phyloP scores from a whole-genome alignment of 371 early-diverging fungal species.

The Phascolomyces articulosus region DNA sequence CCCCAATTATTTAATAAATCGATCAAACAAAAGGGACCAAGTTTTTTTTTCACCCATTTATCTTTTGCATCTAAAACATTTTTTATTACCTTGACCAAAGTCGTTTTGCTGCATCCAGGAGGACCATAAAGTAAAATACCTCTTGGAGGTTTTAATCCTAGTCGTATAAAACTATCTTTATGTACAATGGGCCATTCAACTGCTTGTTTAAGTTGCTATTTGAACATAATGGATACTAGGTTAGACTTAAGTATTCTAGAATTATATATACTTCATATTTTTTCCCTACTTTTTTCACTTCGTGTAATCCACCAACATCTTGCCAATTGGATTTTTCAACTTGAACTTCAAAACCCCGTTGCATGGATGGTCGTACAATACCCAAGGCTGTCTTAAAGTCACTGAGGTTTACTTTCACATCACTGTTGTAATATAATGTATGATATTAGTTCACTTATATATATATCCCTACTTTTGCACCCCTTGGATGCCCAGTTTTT shows the following conservation, averaged over 20 bases:
- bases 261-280: too few species aligned
- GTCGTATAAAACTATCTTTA: conserved; percentile 67
- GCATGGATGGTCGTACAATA: conserved; percentile 64
- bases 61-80: too few species aligned
- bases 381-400: conserved; percentile 73
- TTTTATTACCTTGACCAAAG: conserved; percentile 84
- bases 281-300: conserved; percentile 90
- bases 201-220: conserved; percentile 80
- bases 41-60: too few species aligned
- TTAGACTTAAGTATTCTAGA: too few species aligned
- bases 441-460: too few species aligned
- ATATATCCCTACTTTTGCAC: too few species aligned
- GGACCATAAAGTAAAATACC: conserved; percentile 98
- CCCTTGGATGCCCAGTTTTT: too few species aligned
- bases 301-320: conserved; percentile 94
- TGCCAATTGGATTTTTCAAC: conserved; percentile 76
- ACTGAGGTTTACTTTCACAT: conserved; percentile 36
- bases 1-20: too few species aligned
- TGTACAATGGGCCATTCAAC: conserved; percentile 95
- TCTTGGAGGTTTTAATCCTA: conserved; percentile 85
- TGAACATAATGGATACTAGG: too few species aligned
- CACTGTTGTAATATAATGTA: not conserved
- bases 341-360: conserved; percentile 63
- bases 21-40: too few species aligned
- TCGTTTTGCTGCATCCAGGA: conserved; percentile 98